Evolutionary conservation across 2,329 filamentous ascomycete species (phyloP), one percentile per base, ranked within the genome.

Genomic region (Colletotrichum tabaci): DNA sequence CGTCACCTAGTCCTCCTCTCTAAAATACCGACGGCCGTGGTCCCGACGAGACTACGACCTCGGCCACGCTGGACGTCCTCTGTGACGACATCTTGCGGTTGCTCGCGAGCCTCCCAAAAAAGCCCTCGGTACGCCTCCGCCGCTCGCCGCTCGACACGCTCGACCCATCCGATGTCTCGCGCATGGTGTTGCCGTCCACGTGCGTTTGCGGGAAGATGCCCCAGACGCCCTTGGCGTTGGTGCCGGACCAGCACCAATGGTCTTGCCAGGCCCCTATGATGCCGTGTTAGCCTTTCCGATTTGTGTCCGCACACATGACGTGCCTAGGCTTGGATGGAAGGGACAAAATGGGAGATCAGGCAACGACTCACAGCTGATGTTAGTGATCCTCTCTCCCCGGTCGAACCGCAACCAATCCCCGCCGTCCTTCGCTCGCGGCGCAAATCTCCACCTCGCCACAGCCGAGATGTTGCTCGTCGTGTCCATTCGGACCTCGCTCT

Each of bases 311-410:
- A 44, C 12, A 23, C 3, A 18, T 18, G 38, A 7, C n/a, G 23
- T 38, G 35, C 35, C 35, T 38, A 10, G 9, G 35, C 35, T 10
- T 40, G 5, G 10, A 49, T 1, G 3, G 50, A 61, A 15, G 30
- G 9, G 23, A 21, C 7, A 35, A 4, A 18, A 44, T 9, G 12
- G 6, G 9, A 61, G 23, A 15, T 60, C n/a, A 2, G n/a, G 30
- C 35, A 12, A 18, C 8, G 44, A 84, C 86, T 83, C 77, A 87
- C 87, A 89, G 63, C 81, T 82, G 30, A 89, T 94, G 80, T 91
- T 94, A 74, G 86, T 90, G 18, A 93, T 91, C 3, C 86, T 84
- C 73, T 93, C 91, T 23, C 89, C 89, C 77, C 91, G 92, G 40
- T 91, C 90, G 76, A 93, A 89, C 74, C 82, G 85, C n/a, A 90